These are phyloP conservation scores for Strombidium stylifer DNA, from an alignment of 73 alveolate genomes.

Conservation along the genomic window DNA sequence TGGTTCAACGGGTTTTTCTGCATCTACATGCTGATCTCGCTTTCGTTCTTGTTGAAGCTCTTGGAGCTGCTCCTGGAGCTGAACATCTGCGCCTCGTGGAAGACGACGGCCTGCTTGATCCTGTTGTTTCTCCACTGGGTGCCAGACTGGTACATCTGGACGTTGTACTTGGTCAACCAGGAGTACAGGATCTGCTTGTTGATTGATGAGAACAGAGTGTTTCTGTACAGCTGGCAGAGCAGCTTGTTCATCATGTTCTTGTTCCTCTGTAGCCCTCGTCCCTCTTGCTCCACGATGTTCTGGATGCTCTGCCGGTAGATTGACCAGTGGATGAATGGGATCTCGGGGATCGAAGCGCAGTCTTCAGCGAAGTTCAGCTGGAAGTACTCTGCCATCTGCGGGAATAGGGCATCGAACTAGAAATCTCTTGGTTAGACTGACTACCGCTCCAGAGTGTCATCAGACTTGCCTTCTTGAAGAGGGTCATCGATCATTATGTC, in stretches of 20 bases:
- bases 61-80: constrained; percentile 35
- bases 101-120: constrained; percentile 10
- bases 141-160: constrained; percentile 44
- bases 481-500: no score
- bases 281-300: neutral
- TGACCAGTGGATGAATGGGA: constrained; percentile 46
- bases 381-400: no score
- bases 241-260: neutral
- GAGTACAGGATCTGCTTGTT: constrained; percentile 19
- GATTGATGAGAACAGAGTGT: constrained; percentile 6
- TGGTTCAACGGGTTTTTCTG: constrained; percentile 6
- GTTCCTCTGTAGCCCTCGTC: neutral
- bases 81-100: constrained; percentile 21
- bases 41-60: constrained; percentile 26
- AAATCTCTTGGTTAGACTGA: no score
- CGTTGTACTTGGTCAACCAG: constrained; percentile 41
- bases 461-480: no score
- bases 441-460: no score
- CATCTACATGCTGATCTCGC: constrained; percentile 7
- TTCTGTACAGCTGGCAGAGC: constrained; percentile 12
- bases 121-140: constrained; percentile 20
- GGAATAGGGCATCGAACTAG: no score
- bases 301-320: constrained; percentile 19
- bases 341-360: no score
- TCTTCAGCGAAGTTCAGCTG: no score